Evolutionary conservation across 2,329 filamentous ascomycete species (phyloP), one percentile per base, ranked within the genome.

Genomic region (Claviceps monticola): DNA sequence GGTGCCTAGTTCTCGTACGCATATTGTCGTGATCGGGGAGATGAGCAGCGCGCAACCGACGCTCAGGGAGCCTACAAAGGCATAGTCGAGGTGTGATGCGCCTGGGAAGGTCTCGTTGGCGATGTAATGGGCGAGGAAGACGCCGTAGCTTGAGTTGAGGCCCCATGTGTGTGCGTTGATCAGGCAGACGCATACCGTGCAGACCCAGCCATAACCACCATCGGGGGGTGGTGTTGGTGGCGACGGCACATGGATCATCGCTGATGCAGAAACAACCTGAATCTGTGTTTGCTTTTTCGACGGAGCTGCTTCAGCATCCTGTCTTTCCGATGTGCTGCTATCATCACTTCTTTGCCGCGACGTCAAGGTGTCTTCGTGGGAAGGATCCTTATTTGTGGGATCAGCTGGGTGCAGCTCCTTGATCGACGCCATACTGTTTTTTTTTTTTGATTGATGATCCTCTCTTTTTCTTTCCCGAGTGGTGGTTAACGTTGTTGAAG

Each of bases 161-260:
- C 84, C 84, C 84, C 84, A 88, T 1, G 84, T 87, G 61, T 88
- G 83, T 7, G 74, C 79, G 61, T 85, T 86, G 53, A 85, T 74
- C 55, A 79, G 55, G 36, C 64, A 62, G 17, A 67, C 64, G 52
- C 64, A 65, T 13, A 60, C 59, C 3, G 66, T 66, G 54, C 67
- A 69, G 2, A 73, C 62, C 71, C 70, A 74, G 34, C 70, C 72
- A 56, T 83, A 84, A 14, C 80, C 80, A 43, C 80, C 80, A 60
- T 82, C 71, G 0, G 79, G 78, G 1, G 76, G 73, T 0, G 64
- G 19, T 19, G 19, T 2, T 19, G 19, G 73, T 0, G 64, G 9
- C 9, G 60, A 57, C 11, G 62, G 58, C 1, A 50, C 51, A 37
- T 26, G 16, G 14, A 13, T 29, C 13, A 23, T 34, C 2, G 39